Percentiles rank a stretch among this genome's conserved stretches.
Conservation (phyloP, 768 basidiomycete species). For the Wakefieldia striispora region DNA sequence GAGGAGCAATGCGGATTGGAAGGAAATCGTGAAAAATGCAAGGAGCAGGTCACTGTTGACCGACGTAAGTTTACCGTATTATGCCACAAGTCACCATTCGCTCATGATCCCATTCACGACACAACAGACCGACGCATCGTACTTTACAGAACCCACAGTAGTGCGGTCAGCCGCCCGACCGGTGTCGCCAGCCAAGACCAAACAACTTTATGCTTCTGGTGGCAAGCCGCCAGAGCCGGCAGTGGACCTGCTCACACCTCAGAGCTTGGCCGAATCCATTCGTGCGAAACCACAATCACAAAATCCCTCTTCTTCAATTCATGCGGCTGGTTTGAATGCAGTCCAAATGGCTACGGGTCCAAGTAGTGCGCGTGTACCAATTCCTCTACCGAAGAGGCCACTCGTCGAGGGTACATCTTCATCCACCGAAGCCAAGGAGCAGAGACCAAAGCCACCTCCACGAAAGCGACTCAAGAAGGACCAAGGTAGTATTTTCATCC, state of each 20-base stretch:
- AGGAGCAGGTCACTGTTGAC: conserved; percentile 58
- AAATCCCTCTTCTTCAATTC: background rate
- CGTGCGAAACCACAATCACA: conserved; percentile 25
- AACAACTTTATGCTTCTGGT: conserved; percentile 14
- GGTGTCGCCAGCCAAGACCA: conserved; percentile 22
- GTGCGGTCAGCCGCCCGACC: conserved; percentile 14
- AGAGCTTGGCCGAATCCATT: conserved; percentile 31
- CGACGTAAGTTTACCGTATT: conserved; percentile 43
- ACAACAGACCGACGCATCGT: conserved; percentile 34
- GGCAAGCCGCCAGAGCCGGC: conserved; percentile 24
- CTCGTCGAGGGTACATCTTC: conserved; percentile 16
- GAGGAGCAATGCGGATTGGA: conserved; percentile 80
- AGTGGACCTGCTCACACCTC: conserved; percentile 38
- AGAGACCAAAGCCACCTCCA: conserved; percentile 27
- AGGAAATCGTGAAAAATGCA: conserved; percentile 74
- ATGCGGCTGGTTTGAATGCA: background rate
- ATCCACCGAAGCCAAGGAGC: conserved; percentile 13
- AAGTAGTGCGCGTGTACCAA: conserved; percentile 8
- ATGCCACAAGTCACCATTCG: background rate
- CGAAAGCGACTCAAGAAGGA: conserved; percentile 34
- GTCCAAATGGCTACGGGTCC: background rate
- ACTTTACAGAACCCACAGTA: conserved; percentile 35
- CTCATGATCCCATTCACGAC: background rate
- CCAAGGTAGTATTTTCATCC: conserved; percentile 55
- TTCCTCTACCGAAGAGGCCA: conserved; percentile 20